Percentiles rank a stretch among this genome's conserved stretches.
Evolutionary conservation across 2,329 filamentous ascomycete species (phyloP).

Genomic region (Trichoderma simmonsii): DNA sequence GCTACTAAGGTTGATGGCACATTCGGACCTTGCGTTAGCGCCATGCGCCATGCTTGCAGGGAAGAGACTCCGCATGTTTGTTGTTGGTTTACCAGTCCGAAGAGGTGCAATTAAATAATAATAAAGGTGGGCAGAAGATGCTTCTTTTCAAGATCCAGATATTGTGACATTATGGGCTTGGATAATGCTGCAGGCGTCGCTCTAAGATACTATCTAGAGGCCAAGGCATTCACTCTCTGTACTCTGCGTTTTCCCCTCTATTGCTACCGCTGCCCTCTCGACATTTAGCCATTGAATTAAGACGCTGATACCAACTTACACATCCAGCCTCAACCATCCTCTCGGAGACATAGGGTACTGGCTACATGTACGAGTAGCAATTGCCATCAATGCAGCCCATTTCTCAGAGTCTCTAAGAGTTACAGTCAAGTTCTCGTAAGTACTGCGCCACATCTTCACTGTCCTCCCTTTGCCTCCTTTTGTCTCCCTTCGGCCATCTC

Average conservation of each 20-base stretch:
- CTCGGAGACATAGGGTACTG: not conserved
- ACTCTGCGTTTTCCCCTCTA: not conserved
- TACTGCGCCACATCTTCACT: not conserved
- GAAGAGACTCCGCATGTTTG: not conserved
- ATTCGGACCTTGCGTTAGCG: constrained; percentile 17
- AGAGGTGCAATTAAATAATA: not conserved
- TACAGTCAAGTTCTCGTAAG: not conserved
- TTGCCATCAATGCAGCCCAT: not conserved
- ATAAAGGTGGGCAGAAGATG: not conserved
- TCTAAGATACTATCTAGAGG: not conserved
- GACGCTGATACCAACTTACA: not conserved
- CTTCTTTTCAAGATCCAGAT: not conserved
- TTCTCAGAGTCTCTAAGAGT: not conserved
- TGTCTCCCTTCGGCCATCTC: not conserved
- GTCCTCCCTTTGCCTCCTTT: not conserved
- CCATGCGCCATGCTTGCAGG: not conserved
- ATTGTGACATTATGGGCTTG: not conserved
- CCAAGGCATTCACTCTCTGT: not conserved
- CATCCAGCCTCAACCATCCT: not conserved
- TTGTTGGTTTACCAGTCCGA: not conserved
- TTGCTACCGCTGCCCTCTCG: not conserved
- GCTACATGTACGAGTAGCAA: not conserved
- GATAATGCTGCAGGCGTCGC: not conserved
- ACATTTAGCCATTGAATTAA: too few relatives aligned
- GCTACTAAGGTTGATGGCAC: not conserved